Conservation (phyloP, 768 basidiomycete genomes). For the Kwoniella shandongensis region DNA sequence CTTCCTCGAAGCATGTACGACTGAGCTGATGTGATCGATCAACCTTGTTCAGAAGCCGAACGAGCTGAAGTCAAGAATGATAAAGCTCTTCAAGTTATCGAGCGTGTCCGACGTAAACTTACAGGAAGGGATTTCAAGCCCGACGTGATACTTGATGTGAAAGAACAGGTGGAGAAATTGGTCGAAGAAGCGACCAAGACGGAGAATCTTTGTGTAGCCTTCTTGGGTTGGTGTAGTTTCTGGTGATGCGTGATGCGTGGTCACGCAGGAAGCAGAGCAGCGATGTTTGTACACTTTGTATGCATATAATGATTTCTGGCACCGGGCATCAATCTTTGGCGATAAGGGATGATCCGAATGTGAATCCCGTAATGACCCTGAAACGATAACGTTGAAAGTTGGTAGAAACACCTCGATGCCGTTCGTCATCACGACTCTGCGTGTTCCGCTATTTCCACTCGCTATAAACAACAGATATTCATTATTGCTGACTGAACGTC, state of each 20-base stretch:
- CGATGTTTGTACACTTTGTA: not conserved
- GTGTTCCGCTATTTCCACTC: no score
- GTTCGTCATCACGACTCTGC: no score
- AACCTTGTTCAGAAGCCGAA: conserved; percentile 56
- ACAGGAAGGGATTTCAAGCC: conserved; percentile 95
- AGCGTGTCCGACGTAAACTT: conserved; percentile 90
- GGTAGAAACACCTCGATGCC: no score
- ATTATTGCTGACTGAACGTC: no score
- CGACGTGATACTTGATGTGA: conserved; percentile 68
- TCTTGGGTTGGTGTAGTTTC: conserved; percentile 77
- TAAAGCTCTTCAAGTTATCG: conserved; percentile 84
- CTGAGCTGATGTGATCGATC: not conserved
- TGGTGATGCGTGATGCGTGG: not conserved
- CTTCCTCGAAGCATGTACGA: not conserved
- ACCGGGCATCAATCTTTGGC: no score
- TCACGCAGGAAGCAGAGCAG: no score
- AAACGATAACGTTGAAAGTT: no score
- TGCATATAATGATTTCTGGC: not conserved
- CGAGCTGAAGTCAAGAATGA: conserved; percentile 87
- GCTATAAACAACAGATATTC: no score
- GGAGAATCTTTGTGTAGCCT: conserved; percentile 95
- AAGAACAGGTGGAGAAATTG: conserved; percentile 83
- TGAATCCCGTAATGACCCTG: no score
- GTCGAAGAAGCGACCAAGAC: conserved; percentile 90
- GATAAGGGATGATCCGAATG: no score